A percentile compares a stretch with the other conserved stretches of the same genome.
These are phyloP conservation scores for Stagonosporopsis chrysanthemi DNA, from an alignment of 2,329 filamentous ascomycete species.

Conservation along the genomic window DNA sequence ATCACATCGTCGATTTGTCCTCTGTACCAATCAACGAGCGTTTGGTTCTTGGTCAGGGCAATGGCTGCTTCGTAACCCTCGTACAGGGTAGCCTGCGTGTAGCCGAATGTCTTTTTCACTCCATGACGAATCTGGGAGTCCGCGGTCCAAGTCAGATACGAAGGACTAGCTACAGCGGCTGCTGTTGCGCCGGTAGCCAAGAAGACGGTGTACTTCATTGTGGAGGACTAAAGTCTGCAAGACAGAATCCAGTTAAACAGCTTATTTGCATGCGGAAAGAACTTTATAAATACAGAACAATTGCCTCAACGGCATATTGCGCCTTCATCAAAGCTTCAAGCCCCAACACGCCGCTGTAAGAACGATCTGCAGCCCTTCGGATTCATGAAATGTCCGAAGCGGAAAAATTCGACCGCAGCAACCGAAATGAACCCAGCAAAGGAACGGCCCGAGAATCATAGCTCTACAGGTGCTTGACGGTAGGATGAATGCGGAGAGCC, in stretches of 20 bases:
- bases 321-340: not conserved
- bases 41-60: slow-evolving; percentile 52
- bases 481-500: slow-evolving; percentile 9
- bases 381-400: slow-evolving; percentile 1
- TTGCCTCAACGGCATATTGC: not conserved
- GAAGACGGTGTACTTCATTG: slow-evolving; percentile 6
- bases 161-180: slow-evolving; percentile 8
- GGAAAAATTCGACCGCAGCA: slow-evolving; percentile 4
- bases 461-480: not conserved
- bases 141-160: slow-evolving; percentile 8
- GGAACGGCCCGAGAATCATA: slow-evolving; percentile 10
- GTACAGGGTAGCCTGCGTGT: slow-evolving; percentile 42
- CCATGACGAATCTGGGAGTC: slow-evolving; percentile 11
- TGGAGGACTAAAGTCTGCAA: not conserved
- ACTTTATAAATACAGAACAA: not conserved
- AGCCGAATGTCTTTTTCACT: slow-evolving; percentile 8
- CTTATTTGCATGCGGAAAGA: not conserved
- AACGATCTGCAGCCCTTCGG: not conserved
- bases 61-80: slow-evolving; percentile 54
- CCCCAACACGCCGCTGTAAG: not conserved
- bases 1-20: slow-evolving; percentile 56
- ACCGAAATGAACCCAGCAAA: not conserved
- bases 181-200: slow-evolving; percentile 8
- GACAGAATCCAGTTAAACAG: not conserved
- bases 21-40: slow-evolving; percentile 53